These are phyloP conservation scores for Phytophthora tubulina DNA, from an alignment of 352 stramenopile species.

Conservation along the genomic window DNA sequence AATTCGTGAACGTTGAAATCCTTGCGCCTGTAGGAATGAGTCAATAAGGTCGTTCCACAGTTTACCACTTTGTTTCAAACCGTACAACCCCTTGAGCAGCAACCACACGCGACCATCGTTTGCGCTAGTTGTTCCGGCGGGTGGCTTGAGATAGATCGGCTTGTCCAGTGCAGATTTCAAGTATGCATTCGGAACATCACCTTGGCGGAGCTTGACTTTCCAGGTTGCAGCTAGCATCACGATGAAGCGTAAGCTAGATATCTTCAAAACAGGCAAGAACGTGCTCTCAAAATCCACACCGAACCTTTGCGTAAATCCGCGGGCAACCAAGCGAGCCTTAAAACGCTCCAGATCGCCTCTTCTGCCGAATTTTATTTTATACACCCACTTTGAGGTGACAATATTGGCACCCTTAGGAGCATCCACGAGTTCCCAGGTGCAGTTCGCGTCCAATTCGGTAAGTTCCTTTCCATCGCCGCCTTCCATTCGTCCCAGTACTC, in stretches of 20 bases:
- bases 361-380: conserved; percentile 20
- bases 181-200: conserved; percentile 25
- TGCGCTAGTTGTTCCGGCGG: not conserved
- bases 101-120: not conserved
- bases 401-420: conserved; percentile 7
- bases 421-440: not conserved
- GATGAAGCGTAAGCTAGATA: conserved; percentile 23
- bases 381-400: conserved; percentile 15
- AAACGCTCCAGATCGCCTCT: conserved; percentile 15
- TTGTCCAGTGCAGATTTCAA: conserved; percentile 17
- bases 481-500: not conserved
- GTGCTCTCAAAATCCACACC: conserved; percentile 13
- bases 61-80: not conserved
- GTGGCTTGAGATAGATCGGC: conserved; percentile 21
- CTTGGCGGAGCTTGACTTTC: conserved; percentile 19
- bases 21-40: conserved; percentile 6
- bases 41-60: conserved; percentile 28
- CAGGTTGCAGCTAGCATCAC: conserved; percentile 10
- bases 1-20: conserved; percentile 5
- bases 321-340: conserved; percentile 9
- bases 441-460: not conserved
- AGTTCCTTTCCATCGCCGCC: not conserved
- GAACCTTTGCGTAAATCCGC: conserved; percentile 13
- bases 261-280: conserved; percentile 16
- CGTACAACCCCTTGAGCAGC: not conserved